phyloP scores from a whole-genome alignment of 805 yeast genomes.

The Candida quercuum region DNA sequence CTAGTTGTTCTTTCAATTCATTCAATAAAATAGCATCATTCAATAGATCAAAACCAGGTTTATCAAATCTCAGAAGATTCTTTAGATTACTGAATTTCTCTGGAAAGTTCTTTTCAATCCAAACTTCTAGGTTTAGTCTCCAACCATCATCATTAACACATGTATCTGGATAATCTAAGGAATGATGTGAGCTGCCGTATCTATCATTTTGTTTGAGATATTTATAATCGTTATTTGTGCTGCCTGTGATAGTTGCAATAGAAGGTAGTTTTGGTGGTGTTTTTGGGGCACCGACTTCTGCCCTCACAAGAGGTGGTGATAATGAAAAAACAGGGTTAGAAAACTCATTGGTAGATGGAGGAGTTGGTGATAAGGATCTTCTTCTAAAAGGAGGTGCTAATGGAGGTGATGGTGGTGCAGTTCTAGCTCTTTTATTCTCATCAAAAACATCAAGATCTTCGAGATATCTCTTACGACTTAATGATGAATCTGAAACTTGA shows the following conservation, averaged over 20 bases:
- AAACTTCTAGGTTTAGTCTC: slow-evolving; percentile 36
- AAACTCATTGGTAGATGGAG: slow-evolving; percentile 6
- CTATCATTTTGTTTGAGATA: slow-evolving; percentile 16
- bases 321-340: slow-evolving; percentile 3
- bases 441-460: slow-evolving; percentile 15
- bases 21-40: slow-evolving; percentile 23
- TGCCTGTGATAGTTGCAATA: slow-evolving; percentile 8
- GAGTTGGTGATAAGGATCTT: slow-evolving; percentile 21
- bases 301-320: slow-evolving; percentile 4
- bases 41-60: slow-evolving; percentile 25
- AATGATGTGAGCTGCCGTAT: slow-evolving; percentile 13
- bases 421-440: slow-evolving; percentile 33
- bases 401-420: slow-evolving; percentile 43
- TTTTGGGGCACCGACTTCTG: slow-evolving; percentile 5
- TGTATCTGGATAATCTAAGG: slow-evolving; percentile 26
- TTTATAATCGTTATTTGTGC: slow-evolving; percentile 11
- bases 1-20: slow-evolving; percentile 22
- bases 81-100: slow-evolving; percentile 34
- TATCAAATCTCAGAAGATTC: slow-evolving; percentile 28
- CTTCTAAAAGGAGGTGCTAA: slow-evolving; percentile 13
- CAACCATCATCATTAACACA: slow-evolving; percentile 37
- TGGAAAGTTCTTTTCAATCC: slow-evolving; percentile 36
- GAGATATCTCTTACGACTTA: slow-evolving; percentile 18
- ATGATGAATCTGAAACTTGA: not conserved
- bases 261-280: slow-evolving; percentile 13